These are phyloP conservation scores for Hepatocystis sp. DNA, from an alignment of 169 alveolate species.

Conservation along the genomic window DNA sequence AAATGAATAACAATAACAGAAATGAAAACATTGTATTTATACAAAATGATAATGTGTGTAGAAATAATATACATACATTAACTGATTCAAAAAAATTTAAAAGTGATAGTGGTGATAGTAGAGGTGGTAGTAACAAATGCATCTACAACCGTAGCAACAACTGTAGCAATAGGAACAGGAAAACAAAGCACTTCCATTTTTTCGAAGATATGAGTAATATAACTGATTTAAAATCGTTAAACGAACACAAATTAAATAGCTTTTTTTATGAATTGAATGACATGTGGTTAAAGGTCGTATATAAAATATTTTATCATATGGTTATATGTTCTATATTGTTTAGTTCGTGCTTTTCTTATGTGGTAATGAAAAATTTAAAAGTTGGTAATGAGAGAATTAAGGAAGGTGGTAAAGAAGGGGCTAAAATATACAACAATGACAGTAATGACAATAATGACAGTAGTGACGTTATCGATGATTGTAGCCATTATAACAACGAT, in stretches of 20 bases:
- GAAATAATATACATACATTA: too few relatives aligned
- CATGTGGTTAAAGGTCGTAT: constrained; percentile 38
- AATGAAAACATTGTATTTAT: background rate
- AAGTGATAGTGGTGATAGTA: too few relatives aligned
- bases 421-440: background rate
- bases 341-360: constrained; percentile 23
- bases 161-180: too few relatives aligned
- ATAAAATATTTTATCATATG: constrained; percentile 54
- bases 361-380: background rate
- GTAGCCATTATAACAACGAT: background rate
- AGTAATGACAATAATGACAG: background rate
- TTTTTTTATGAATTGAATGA: constrained; percentile 44
- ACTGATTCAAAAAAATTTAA: too few relatives aligned
- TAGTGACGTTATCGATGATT: background rate
- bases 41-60: constrained; percentile 6
- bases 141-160: too few relatives aligned
- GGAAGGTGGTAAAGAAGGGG: background rate
- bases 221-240: constrained; percentile 3
- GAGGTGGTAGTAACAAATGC: too few relatives aligned
- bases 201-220: constrained; percentile 63
- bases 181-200: too few relatives aligned
- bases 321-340: constrained; percentile 46
- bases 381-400: constrained; percentile 1
- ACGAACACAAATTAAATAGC: background rate
- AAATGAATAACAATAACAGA: background rate